Evolutionary conservation across 148 eudicot genomes (phyloP).

Genomic region (Amaranthus hypochondriacus): DNA sequence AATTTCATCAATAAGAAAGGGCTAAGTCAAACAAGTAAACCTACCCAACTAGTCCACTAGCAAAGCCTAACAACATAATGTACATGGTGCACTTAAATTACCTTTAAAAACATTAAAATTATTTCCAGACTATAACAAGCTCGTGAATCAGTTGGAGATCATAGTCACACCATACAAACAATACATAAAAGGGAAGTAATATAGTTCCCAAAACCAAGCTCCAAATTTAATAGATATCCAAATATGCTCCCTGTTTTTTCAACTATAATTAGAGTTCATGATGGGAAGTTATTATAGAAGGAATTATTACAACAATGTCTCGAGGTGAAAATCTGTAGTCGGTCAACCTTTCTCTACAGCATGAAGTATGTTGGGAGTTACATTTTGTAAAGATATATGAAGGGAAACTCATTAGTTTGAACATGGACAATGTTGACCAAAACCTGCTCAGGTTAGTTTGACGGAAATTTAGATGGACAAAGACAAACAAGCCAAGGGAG

Average conservation of each 20-base stretch:
- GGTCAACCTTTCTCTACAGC: no score
- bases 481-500: no score
- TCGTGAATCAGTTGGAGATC: background rate
- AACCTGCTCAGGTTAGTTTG: no score
- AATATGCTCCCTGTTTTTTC: background rate
- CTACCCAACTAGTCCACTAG: background rate
- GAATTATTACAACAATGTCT: background rate
- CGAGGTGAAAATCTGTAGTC: background rate
- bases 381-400: no score
- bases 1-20: constrained; percentile 4
- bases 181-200: background rate
- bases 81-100: no score
- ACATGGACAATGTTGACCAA: no score
- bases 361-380: no score
- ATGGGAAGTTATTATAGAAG: background rate
- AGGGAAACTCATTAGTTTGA: no score
- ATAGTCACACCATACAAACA: background rate
- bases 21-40: background rate
- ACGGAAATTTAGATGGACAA: no score
- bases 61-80: background rate
- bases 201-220: background rate
- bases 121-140: background rate
- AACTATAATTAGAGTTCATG: background rate
- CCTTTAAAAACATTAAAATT: no score
- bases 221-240: background rate